Evolutionary conservation across 345 rosid species (phyloP).

Genomic region (Salix caprea): DNA sequence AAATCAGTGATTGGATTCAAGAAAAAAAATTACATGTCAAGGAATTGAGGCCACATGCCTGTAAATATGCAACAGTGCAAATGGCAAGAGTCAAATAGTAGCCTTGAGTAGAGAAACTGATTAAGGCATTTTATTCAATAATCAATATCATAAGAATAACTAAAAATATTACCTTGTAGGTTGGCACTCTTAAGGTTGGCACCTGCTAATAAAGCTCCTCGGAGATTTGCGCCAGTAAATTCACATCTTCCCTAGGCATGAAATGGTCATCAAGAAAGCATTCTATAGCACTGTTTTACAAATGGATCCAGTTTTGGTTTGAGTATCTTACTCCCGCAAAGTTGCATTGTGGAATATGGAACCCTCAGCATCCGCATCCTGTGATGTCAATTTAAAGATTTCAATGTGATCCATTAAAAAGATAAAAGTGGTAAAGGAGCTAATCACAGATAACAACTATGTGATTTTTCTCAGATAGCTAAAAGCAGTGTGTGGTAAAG

Average conservation of each 20-base stretch:
- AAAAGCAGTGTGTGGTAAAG: not conserved
- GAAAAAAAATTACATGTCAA: not conserved
- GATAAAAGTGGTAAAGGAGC: not conserved
- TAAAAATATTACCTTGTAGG: constrained; percentile 56
- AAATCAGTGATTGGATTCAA: not conserved
- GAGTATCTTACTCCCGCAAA: constrained; percentile 74
- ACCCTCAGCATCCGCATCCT: constrained; percentile 84
- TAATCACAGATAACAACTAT: not conserved
- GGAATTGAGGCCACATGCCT: not conserved
- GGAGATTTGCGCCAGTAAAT: constrained; percentile 82
- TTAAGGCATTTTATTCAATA: not conserved
- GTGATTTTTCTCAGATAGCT: not conserved
- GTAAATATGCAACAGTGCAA: not conserved
- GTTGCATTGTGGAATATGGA: constrained; percentile 88
- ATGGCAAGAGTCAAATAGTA: not conserved
- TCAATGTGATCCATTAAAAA: constrained; percentile 15
- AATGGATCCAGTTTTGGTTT: constrained; percentile 4
- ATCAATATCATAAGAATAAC: not conserved
- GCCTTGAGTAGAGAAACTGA: not conserved
- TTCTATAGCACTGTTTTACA: not conserved
- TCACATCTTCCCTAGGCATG: constrained; percentile 80
- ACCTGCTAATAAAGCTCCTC: constrained; percentile 82
- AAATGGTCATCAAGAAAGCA: constrained; percentile 23
- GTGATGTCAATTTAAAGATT: constrained; percentile 10
- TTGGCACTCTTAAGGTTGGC: constrained; percentile 94